A percentile compares a stretch with the other conserved stretches of the same genome.
phyloP scores from a whole-genome alignment of 2,329 filamentous ascomycete species.

The Fusarium tanahbumbuense region DNA sequence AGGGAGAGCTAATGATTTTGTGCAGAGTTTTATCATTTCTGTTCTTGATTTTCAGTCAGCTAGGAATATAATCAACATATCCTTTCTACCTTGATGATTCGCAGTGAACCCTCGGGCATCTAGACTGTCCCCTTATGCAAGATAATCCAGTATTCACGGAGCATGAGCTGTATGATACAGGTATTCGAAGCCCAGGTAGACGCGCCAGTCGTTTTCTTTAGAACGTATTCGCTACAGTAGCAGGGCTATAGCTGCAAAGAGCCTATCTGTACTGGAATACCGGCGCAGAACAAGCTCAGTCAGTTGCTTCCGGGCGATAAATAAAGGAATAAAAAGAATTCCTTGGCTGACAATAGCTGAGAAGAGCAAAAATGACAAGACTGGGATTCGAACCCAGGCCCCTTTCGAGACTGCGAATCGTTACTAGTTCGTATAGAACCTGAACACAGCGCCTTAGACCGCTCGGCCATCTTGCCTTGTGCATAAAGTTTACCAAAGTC shows the following conservation, averaged over 20 bases:
- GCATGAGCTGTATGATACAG: no score
- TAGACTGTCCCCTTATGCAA: no score
- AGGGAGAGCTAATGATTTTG: no score
- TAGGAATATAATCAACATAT: no score
- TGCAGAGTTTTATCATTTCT: rapidly evolving
- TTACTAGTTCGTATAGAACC: slow-evolving; percentile 35
- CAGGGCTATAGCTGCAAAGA: no score
- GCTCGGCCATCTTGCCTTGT: slow-evolving; percentile 34
- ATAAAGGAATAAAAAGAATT: background rate
- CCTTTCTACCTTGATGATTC: no score
- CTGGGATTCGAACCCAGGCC: slow-evolving; percentile 43
- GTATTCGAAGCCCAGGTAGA: no score
- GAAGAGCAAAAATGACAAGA: slow-evolving; percentile 24
- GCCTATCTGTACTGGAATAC: rapidly evolving
- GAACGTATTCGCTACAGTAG: rapidly evolving
- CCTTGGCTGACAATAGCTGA: background rate
- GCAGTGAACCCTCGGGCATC: no score
- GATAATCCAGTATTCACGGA: no score
- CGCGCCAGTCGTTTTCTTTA: no score
- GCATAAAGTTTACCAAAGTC: rapidly evolving
- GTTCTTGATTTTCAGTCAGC: no score
- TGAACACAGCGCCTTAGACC: slow-evolving; percentile 44
- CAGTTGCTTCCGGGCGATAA: no score
- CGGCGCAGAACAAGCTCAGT: background rate
- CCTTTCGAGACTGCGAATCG: slow-evolving; percentile 44